Percentiles rank a stretch among this genome's conserved stretches.
Evolutionary conservation across 2,329 filamentous ascomycete species (phyloP).

Genomic region (Ascochyta koolunga): DNA sequence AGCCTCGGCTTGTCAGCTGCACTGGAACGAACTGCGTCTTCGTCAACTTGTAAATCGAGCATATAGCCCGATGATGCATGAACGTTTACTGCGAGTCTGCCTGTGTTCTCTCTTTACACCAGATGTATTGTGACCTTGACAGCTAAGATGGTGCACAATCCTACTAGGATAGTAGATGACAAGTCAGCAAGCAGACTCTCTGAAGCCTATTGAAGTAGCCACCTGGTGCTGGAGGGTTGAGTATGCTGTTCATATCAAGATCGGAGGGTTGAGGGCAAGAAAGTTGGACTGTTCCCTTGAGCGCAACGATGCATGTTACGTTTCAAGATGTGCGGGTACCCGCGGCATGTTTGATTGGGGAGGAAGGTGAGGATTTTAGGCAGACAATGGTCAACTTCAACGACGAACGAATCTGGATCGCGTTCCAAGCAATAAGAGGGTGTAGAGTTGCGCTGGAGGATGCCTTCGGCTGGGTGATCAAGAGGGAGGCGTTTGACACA

Average conservation of each 20-base stretch:
- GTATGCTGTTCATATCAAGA: constrained; percentile 41
- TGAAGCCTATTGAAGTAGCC: constrained; percentile 33
- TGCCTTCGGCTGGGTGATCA: constrained; percentile 36
- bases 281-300: constrained; percentile 32
- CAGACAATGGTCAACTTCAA: constrained; percentile 46
- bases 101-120: not conserved
- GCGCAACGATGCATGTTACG: constrained; percentile 37
- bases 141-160: constrained; percentile 10
- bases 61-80: not conserved
- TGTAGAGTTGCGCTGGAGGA: constrained; percentile 38
- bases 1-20: constrained; percentile 9
- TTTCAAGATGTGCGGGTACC: constrained; percentile 45
- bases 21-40: not conserved
- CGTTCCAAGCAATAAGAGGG: constrained; percentile 37
- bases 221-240: constrained; percentile 36
- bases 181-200: constrained; percentile 18
- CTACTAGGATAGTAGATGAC: constrained; percentile 10
- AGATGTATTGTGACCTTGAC: not conserved
- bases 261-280: constrained; percentile 29
- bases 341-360: constrained; percentile 35
- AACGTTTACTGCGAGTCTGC: not conserved
- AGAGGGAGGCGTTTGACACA: constrained; percentile 42
- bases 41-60: constrained; percentile 1
- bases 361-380: constrained; percentile 38
- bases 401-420: constrained; percentile 43